Base-by-base conservation (phyloP, 352 stramenopile species). In the Globisporangium paddicum region DNA sequence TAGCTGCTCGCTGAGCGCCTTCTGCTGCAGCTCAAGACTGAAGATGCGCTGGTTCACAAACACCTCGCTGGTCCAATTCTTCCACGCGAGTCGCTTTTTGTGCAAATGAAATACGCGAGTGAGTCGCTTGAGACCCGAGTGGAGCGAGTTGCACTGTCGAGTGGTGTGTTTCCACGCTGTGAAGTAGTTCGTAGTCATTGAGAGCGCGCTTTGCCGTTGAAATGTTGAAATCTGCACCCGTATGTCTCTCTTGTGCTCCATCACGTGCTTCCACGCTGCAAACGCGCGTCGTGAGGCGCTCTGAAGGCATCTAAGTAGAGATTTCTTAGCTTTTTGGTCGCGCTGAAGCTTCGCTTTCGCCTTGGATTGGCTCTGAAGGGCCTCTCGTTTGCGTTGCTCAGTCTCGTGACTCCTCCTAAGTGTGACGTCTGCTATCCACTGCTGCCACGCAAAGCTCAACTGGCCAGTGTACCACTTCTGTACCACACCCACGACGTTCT, bases 401-500 rank as follows among this genome's bases (percentile, higher is more conserved):
- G 34, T 56, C 14, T 54, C 54, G 10, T 54, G n/a, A 16, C 70
- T 38, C 21, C 57, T 59, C 1, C 63, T 23, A 25, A 59, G 44
- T 3, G 62, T 19, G 0, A 61, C 42, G 3, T 40, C 45, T 1
- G 59, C 32, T 9, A 47, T 37, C 79, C 75, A 89, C 30, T 75
- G 69, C 14, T 40, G 58, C 79, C 79, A 89, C 34, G 55, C 68
- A 16, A 60, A 62, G 13, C 58, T 47, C 19, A 86, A 18, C 18
- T 70, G 66, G 2, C 58, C 58, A 10, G 62, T 48, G 28, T 68
- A 75, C 77, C 77, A 85, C 28, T 38, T 28, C 7, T 71, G 55
- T 16, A 78, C 28, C 41, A 66, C 70, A 1, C 47, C 48, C 13
- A 71, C 50, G 3, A 76, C 58, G 28, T 61, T 62, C 8, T 73